Conservation (phyloP, 2,329 filamentous ascomycete genomes). For the Talaromyces albobiverticillius region DNA sequence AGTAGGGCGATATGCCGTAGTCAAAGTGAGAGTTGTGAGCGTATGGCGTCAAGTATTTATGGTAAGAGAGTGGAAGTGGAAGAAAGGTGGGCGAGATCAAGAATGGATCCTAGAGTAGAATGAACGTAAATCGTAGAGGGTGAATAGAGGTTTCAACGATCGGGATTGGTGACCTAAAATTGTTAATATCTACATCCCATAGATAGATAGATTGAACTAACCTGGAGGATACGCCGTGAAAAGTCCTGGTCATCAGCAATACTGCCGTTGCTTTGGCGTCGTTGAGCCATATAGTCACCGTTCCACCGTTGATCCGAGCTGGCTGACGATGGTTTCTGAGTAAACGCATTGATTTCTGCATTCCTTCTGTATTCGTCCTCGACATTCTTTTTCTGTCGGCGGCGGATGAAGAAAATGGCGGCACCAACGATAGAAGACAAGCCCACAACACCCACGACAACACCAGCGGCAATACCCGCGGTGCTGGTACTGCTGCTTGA, state of each 20-base stretch:
- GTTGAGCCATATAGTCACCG: slow-evolving; percentile 73
- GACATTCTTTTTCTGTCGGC: slow-evolving; percentile 70
- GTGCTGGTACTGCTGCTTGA: slow-evolving; percentile 57
- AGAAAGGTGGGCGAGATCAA: neutral
- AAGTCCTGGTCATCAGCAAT: slow-evolving; percentile 98
- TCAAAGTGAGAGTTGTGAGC: slow-evolving; percentile 5
- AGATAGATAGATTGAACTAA: slow-evolving; percentile 45
- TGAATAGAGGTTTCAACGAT: neutral
- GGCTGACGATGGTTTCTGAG: slow-evolving; percentile 55
- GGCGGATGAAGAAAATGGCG: slow-evolving; percentile 70
- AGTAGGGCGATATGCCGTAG: slow-evolving; percentile 3
- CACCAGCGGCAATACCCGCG: slow-evolving; percentile 82
- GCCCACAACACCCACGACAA: slow-evolving; percentile 77
- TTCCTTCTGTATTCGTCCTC: slow-evolving; percentile 84
- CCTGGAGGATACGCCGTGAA: slow-evolving; percentile 91
- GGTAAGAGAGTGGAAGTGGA: neutral
- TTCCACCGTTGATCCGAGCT: slow-evolving; percentile 82
- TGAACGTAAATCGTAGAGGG: neutral
- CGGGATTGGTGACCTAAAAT: slow-evolving; percentile 13
- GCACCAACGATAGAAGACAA: slow-evolving; percentile 65
- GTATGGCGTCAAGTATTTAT: slow-evolving; percentile 7
- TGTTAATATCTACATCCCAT: neutral
- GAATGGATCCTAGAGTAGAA: neutral
- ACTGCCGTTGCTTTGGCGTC: slow-evolving; percentile 87
- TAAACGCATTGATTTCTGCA: slow-evolving; percentile 72